phyloP scores from a whole-genome alignment of 2,329 filamentous ascomycete species.

The Dothistroma pini region DNA sequence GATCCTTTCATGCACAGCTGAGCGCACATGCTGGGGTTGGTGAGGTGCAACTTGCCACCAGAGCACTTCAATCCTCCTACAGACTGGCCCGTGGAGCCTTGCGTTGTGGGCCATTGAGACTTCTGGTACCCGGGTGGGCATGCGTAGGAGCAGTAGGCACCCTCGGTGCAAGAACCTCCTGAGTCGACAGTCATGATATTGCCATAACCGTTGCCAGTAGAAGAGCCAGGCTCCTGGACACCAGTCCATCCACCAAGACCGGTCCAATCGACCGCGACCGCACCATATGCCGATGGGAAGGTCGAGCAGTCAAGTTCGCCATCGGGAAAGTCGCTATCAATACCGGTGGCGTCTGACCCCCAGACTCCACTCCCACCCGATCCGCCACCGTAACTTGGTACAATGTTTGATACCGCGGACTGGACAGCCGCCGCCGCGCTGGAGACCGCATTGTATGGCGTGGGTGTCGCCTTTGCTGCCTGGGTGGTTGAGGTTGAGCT shows the following conservation, averaged over 20 bases:
- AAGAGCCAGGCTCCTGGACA: slow-evolving; percentile 54
- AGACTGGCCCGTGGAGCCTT: slow-evolving; percentile 78
- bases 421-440: slow-evolving; percentile 7
- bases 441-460: not conserved
- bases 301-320: slow-evolving; percentile 65
- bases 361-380: slow-evolving; percentile 3
- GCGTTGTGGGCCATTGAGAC: slow-evolving; percentile 77
- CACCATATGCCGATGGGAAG: slow-evolving; percentile 81
- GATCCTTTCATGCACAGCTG: slow-evolving; percentile 73
- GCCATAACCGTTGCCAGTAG: slow-evolving; percentile 36
- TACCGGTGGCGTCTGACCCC: slow-evolving; percentile 45
- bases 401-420: not conserved
- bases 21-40: slow-evolving; percentile 59
- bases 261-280: slow-evolving; percentile 66
- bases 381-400: slow-evolving; percentile 3
- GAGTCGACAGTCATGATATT: slow-evolving; percentile 65
- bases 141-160: slow-evolving; percentile 83
- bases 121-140: slow-evolving; percentile 92
- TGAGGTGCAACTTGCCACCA: slow-evolving; percentile 70
- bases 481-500: not conserved
- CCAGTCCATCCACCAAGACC: slow-evolving; percentile 72
- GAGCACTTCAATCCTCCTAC: slow-evolving; percentile 86
- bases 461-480: not conserved
- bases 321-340: slow-evolving; percentile 69
- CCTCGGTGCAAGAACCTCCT: slow-evolving; percentile 58